Conservation (phyloP, 257 asterid species). For the Paraleonurus japonicus region DNA sequence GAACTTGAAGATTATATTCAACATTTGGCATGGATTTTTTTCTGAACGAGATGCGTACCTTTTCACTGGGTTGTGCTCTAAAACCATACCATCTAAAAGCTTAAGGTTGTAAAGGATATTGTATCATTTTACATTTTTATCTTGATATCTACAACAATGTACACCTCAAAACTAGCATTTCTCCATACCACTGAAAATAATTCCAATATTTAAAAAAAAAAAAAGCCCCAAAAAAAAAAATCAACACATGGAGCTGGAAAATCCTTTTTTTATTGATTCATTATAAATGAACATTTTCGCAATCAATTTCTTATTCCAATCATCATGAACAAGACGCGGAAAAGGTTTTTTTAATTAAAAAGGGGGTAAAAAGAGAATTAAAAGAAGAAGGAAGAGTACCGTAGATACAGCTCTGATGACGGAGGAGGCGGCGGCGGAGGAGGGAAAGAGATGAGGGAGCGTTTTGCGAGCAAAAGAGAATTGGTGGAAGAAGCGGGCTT, state of each 20-base stretch:
- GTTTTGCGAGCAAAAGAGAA: constrained; percentile 41
- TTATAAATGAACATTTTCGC: not conserved
- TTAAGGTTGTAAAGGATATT: not conserved
- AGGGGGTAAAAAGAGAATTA: not conserved
- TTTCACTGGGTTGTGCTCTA: too few relatives aligned
- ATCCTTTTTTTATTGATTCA: not conserved
- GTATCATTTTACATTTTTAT: not conserved
- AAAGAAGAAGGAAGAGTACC: constrained; percentile 32
- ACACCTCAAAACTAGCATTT: not conserved
- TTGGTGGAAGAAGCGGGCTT: constrained; percentile 37
- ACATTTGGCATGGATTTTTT: not conserved
- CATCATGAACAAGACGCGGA: not conserved
- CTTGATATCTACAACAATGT: not conserved
- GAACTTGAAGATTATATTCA: not conserved
- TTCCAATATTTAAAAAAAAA: too few relatives aligned
- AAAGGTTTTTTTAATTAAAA: not conserved
- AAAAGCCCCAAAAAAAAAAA: too few relatives aligned
- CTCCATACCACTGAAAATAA: not conserved
- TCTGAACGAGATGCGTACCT: too few relatives aligned
- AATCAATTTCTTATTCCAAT: not conserved
- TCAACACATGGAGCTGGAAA: not conserved
- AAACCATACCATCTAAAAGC: not conserved
- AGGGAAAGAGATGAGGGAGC: constrained; percentile 29
- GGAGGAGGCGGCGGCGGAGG: constrained; percentile 35
- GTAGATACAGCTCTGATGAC: constrained; percentile 71